These are phyloP conservation scores for Voacanga thouarsii DNA, from an alignment of 257 asterid genomes.

Conservation along the genomic window DNA sequence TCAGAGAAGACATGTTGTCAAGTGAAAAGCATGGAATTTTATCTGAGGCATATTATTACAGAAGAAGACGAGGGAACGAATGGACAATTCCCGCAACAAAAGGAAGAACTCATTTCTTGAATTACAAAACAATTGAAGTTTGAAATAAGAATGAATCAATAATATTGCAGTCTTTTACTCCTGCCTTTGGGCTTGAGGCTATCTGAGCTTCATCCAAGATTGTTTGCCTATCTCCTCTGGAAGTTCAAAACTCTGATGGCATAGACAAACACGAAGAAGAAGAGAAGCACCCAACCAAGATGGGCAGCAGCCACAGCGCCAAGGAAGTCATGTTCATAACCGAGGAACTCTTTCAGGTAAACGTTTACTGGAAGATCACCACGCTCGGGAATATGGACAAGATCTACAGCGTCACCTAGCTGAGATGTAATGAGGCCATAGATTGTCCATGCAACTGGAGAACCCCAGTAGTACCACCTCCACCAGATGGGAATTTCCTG, in stretches of 20 bases:
- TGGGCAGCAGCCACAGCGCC: constrained; percentile 69
- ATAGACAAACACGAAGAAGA: constrained; percentile 57
- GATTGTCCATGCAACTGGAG: constrained; percentile 42
- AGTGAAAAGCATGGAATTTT: not conserved
- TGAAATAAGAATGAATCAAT: not conserved
- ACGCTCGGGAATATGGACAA: constrained; percentile 46
- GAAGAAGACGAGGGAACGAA: not conserved
- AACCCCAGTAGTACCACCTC: constrained; percentile 82
- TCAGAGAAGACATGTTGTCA: not conserved
- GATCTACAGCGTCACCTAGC: constrained; percentile 12
- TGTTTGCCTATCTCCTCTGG: constrained; percentile 49
- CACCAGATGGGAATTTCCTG: constrained; percentile 72
- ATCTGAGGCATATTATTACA: constrained; percentile 1
- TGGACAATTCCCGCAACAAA: not conserved
- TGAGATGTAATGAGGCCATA: constrained; percentile 27
- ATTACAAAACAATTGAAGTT: not conserved
- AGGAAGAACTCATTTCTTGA: not conserved
- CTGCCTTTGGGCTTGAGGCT: not conserved
- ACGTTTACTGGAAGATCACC: constrained; percentile 49
- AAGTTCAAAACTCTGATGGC: constrained; percentile 64
- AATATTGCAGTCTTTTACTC: not conserved
- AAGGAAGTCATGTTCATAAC: constrained; percentile 65
- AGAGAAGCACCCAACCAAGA: constrained; percentile 67
- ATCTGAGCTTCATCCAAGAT: not conserved
- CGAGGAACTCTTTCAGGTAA: constrained; percentile 48